Percentiles rank a stretch among this genome's conserved stretches.
phyloP scores from a whole-genome alignment of 805 yeast genomes.

The Myxozyma neglecta region DNA sequence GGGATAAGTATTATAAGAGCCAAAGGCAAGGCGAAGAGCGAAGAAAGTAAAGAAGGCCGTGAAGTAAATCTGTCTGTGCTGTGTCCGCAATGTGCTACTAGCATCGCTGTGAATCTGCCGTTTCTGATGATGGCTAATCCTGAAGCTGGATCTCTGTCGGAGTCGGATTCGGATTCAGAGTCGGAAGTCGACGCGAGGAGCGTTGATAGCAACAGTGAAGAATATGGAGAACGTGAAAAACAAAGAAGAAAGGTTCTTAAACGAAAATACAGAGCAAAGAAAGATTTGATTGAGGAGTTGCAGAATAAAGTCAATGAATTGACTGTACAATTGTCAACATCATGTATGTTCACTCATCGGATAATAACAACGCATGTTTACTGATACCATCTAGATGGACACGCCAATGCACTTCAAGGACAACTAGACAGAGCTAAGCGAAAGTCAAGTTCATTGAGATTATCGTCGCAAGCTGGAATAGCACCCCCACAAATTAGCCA shows the following conservation, averaged over 20 bases:
- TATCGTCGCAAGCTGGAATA: conserved; percentile 13
- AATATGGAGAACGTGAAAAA: background rate
- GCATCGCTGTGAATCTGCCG: conserved; percentile 25
- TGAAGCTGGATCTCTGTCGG: background rate
- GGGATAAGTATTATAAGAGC: background rate
- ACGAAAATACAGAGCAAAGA: background rate
- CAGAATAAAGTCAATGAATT: conserved; percentile 16
- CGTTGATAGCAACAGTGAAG: background rate
- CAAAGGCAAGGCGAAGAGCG: background rate
- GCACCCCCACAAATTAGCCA: conserved; percentile 25
- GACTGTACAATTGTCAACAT: conserved; percentile 3
- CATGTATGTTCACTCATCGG: conserved; percentile 1
- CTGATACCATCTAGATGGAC: conserved; percentile 11
- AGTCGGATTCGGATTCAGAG: background rate
- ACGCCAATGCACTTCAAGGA: conserved; percentile 13
- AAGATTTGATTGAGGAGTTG: conserved; percentile 4
- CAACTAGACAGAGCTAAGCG: conserved; percentile 21
- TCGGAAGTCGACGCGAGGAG: background rate
- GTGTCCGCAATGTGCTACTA: conserved; percentile 26
- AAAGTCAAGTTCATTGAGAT: conserved; percentile 14
- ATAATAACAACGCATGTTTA: background rate
- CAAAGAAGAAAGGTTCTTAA: background rate
- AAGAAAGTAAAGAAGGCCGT: no score
- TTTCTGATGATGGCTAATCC: conserved; percentile 16
- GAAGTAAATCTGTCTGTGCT: conserved; percentile 19